Evolutionary conservation across 805 yeast species (phyloP), one percentile per base, ranked within the genome.

Genomic region (Zygosaccharomyces bailii): DNA sequence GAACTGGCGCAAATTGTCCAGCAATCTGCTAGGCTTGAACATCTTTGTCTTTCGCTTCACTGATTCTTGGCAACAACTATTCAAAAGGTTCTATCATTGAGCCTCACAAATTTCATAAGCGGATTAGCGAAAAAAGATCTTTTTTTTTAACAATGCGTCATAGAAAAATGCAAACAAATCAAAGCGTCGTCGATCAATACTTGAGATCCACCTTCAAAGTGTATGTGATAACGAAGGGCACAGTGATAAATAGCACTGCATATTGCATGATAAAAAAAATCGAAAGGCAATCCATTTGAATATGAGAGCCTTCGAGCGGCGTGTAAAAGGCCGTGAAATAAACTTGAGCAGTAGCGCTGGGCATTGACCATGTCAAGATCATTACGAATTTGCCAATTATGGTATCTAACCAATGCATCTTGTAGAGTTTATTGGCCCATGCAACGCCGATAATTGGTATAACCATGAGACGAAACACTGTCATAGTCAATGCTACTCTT

Each of bases 281-380:
- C 0, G 95, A 89, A 45, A 89, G 69, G 57, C 91, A 83, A 57
- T 89, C 95, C 80, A 88, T 79, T 62, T 87, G 90, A 3, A 54
- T 18, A 34, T 70, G 73, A 1, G 68, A 66, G 3, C 72, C 73
- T 3, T 68, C 72, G 5, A 84, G 78, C 13, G 93, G 95, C 1
- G 90, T 81, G 63, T 83, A 86, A 58, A 87, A 81, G 2, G 96
- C 91, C 2, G 98, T 90, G 52, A 90, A 74, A 64, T 89, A 91
- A 11, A 91, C 82, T 57, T 88, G 82, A 0, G 93, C 75, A 0
- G 97, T 91, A 0, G 96, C 95, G 41, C 86, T 82, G 0, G 98
- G 98, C 46, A 87, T 75, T 0, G 91, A 83, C 61, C 81, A 85
- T 9, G 82, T 79, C 23, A 90, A 70, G 24, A 84, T 82, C 57